Base-by-base conservation (phyloP, 176 grass and related monocot genomes). In the Carex littledalei region DNA sequence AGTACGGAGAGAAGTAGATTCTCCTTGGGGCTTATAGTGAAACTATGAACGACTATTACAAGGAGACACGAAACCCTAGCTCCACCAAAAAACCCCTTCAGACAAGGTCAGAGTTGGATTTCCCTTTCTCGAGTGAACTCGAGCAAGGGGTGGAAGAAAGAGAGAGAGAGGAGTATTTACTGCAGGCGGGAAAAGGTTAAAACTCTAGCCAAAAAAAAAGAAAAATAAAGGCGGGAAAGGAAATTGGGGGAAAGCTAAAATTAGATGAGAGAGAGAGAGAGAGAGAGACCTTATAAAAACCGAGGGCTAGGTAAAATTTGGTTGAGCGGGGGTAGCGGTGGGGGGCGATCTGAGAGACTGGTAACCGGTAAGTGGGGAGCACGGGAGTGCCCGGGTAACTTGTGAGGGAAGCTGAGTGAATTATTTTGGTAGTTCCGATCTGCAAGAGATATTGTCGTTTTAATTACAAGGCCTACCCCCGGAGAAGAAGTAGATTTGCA, bases 51-150 rank as follows among this genome's bases (percentile, higher is more conserved):
- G 59, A 54, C 20, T 53, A 22, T 6, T 34, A 52, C n/a, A 81
- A 49, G 18, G 17, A 20, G 37, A 39, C 58, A 39, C 60, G 24
- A 83, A 83, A 83, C 80, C 80, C 80, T 83, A 83, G 65, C 10
- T 64, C 20, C n/a, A 14, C 50, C 24, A 16, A 21, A 43, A 41
- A n/a, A 17, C 18, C 39, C 56, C 58, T 14, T 52, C 18, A 31
- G 37, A 53, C 39, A 32, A 67, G 13, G 35, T 8, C 37, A 45
- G n/a, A 67, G 12, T 31, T 26, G 20, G n/a, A 88, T 17, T 41
- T 55, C 56, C 58, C 72, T 26, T 77, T 20, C 47, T 49, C 47
- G 7, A 55, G 72, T 54, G 47, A 77, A 54, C 20, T 52, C 41
- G 37, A 72, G 17, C 68, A 45, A 45, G 35, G 41, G 69, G 1